Evolutionary conservation across 208 protist genomes (phyloP).

Genomic region (Balamuthia mandrillaris): DNA sequence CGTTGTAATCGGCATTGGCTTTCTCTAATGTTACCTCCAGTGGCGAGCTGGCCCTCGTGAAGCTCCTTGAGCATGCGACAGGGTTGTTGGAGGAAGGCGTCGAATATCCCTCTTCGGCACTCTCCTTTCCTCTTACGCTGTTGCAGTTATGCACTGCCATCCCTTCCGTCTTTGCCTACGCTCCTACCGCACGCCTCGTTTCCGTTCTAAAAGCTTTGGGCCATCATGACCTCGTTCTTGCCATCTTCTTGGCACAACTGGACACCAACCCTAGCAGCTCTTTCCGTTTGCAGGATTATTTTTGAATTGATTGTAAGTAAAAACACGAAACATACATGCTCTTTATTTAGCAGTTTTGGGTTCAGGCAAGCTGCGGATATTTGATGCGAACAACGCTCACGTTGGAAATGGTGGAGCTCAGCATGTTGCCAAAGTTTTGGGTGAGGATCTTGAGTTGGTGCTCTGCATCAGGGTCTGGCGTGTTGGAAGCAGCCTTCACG

Average conservation of each 20-base stretch:
- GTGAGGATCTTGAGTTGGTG: conserved; percentile 55
- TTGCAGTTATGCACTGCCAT: background rate
- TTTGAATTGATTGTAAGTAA: no score
- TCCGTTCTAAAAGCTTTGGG: background rate
- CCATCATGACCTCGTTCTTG: background rate
- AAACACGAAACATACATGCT: no score
- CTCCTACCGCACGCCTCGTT: background rate
- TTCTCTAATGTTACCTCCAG: background rate
- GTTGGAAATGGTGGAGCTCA: conserved; percentile 12
- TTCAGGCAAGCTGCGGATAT: background rate
- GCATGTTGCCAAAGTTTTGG: conserved; percentile 32
- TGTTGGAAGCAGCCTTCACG: conserved; percentile 56
- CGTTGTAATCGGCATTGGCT: background rate
- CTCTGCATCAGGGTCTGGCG: conserved; percentile 45
- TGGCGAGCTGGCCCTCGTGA: background rate
- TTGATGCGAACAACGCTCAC: conserved; percentile 27
- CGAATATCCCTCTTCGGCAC: background rate
- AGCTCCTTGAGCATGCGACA: background rate
- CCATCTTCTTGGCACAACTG: conserved; percentile 19
- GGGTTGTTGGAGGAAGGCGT: background rate
- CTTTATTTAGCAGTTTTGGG: no score
- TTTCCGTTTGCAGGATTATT: no score
- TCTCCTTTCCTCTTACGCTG: background rate
- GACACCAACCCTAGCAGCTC: no score
- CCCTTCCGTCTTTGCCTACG: background rate